Base-by-base conservation (phyloP, 345 rosid genomes). In the Gossypium raimondii region DNA sequence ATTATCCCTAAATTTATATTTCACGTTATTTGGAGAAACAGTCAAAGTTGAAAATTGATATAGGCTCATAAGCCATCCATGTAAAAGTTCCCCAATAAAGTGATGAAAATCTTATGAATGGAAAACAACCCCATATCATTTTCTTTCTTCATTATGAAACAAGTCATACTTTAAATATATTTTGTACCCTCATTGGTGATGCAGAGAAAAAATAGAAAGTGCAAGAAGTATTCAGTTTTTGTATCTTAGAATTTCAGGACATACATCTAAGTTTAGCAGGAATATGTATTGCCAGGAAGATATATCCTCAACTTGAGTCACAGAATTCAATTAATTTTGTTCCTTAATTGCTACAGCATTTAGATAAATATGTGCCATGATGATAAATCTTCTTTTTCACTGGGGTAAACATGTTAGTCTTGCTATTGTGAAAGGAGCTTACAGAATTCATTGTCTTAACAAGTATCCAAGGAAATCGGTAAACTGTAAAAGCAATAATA, bases 1-100 rank as follows among this genome's bases (percentile, higher is more conserved):
- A 22, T 45, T 45, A 67, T 67, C 53, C 13, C 18, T 22, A 22
- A 22, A 45, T 12, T 45, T 45, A 12, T 22, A 45, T 7, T 45
- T 11, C 0, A 11, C 22, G 71, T 67, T 67, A 67, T 45, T 45
- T 45, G 38, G 55, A 45, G 71, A 45, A 67, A 22, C 38, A 11
- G 18, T 67, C 18, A 1, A 47, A 67, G 71, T 7, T 45, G 71
- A 67, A 9, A 67, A 67, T 45, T 67, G 38, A 66, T 66, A 44
- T 44, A 11, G 7, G 20, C 18, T 20, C 71, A 22, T 67, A 45
- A 45, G 29, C 47, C 18, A 12, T 22, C 18, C 55, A 20, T 13
- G 17, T 45, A 20, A 45, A 67, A 45, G 18, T 67, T 67, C 38
- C 71, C 73, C 59, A 27, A 50, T 55, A 25, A 51, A 24, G 24